Percentiles rank a stretch among this genome's conserved stretches.
Evolutionary conservation across 169 alveolate genomes (phyloP).

Genomic region (Theileria equi): DNA sequence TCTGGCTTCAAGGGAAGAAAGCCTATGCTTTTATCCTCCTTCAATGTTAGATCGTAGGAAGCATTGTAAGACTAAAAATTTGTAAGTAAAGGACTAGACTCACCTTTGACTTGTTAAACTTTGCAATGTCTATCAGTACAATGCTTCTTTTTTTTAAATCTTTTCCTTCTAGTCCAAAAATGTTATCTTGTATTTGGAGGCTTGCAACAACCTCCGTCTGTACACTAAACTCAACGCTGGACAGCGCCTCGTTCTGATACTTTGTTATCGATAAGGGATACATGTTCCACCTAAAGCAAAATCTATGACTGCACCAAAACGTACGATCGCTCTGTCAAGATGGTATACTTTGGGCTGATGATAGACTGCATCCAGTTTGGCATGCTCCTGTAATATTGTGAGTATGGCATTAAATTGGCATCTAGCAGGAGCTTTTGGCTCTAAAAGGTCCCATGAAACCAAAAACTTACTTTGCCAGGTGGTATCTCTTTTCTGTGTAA

Average conservation of each 20-base stretch:
- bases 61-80: conserved; percentile 31
- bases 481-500: conserved; percentile 38
- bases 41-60: conserved; percentile 40
- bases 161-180: conserved; percentile 24
- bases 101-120: conserved; percentile 47
- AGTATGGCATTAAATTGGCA: neutral
- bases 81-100: neutral
- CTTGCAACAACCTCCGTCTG: conserved; percentile 29
- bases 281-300: conserved; percentile 30
- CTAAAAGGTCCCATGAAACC: no score
- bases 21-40: neutral
- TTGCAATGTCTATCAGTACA: conserved; percentile 34
- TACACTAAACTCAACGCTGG: conserved; percentile 46
- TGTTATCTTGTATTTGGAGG: conserved; percentile 29
- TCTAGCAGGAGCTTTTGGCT: no score
- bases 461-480: conserved; percentile 51
- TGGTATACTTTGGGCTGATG: conserved; percentile 39
- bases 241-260: conserved; percentile 35
- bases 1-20: conserved; percentile 37
- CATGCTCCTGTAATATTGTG: conserved; percentile 25
- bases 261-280: conserved; percentile 49
- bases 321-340: conserved; percentile 57
- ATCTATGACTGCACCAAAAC: conserved; percentile 3
- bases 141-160: conserved; percentile 41
- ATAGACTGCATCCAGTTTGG: conserved; percentile 61